Evolutionary conservation across 148 eudicot genomes (phyloP).

Genomic region (Diospyros kaki): DNA sequence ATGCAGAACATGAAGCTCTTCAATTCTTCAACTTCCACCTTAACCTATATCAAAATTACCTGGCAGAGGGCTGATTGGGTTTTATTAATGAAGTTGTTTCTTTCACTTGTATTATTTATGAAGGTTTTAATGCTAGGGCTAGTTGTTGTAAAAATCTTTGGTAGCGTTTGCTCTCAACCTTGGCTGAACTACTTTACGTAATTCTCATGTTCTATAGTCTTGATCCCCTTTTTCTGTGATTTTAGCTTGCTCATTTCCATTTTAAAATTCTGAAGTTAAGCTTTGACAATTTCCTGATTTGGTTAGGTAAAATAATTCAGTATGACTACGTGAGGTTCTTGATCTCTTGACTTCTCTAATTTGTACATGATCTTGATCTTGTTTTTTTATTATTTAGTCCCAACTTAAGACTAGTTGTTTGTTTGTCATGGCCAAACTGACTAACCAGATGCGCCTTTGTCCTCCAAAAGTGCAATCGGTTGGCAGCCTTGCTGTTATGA

Average conservation of each 20-base stretch:
- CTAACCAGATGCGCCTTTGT: not conserved
- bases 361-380: not conserved
- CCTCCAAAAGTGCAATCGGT: slow-evolving; percentile 14
- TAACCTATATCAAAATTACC: no score
- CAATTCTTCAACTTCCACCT: no score
- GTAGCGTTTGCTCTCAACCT: not conserved
- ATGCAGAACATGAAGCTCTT: no score
- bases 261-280: not conserved
- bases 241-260: not conserved
- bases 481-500: slow-evolving; percentile 25
- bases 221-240: not conserved
- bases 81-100: not conserved
- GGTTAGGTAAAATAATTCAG: not conserved
- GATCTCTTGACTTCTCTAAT: not conserved
- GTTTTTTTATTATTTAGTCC: not conserved
- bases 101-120: not conserved
- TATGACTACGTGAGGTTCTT: not conserved
- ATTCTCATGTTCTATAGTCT: not conserved
- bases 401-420: not conserved
- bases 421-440: not conserved
- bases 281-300: not conserved
- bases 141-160: not conserved
- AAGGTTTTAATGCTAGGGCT: not conserved
- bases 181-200: not conserved
- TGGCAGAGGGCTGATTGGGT: not conserved